Base-by-base conservation (phyloP, 2,329 filamentous ascomycete genomes). In the Ceratocystis papillata region DNA sequence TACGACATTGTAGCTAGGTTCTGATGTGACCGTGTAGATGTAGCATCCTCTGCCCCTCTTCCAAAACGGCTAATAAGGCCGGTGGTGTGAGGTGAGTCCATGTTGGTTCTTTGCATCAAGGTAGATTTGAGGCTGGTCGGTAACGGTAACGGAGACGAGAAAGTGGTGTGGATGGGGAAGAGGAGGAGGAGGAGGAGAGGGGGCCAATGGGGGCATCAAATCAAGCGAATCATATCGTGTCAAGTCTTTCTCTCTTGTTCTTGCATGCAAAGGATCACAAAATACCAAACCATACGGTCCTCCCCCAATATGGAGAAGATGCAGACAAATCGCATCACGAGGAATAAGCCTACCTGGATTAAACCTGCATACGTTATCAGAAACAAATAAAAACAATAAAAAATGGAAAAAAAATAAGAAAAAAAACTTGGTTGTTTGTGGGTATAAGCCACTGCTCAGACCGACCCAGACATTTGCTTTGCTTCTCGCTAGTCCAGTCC, bases 371-470 rank as follows among this genome's bases (percentile, higher is more conserved):
- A 41, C 37, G 10, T 41, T 41, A 22, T 22, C 10, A 15, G 10
- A 2, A 53, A 33, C 6, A 53, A 50, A 22, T 10, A 10, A 6
- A 53, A 28, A 7, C 30, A 33, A 30, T 5, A 5, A 30, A 28
- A 28, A 28, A 5, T 30, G 30, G 17, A 20, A 12, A 55, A 20
- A 33, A 6, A 30, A 30, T 22, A 30, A 6, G 28, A 22, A 55
- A 17, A 12, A 30, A 55, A 55, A 3, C 12, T 3, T 25, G 7
- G 5, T 25, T 25, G 55, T 17, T 37, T 37, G 30, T 37, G 17
- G 25, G 55, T 37, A 37, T n/a, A 37, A 59, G 55, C 55, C 53
- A 57, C 53, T 30, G 28, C 53, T 5, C 53, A 57, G 53, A 57
- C 53, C 20, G 37, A 41, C 37, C 10, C 37, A 41, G 37, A 12